Evolutionary conservation across 208 protist species (phyloP), one percentile per base, ranked within the genome.

Genomic region (Acanthamoeba healyi): DNA sequence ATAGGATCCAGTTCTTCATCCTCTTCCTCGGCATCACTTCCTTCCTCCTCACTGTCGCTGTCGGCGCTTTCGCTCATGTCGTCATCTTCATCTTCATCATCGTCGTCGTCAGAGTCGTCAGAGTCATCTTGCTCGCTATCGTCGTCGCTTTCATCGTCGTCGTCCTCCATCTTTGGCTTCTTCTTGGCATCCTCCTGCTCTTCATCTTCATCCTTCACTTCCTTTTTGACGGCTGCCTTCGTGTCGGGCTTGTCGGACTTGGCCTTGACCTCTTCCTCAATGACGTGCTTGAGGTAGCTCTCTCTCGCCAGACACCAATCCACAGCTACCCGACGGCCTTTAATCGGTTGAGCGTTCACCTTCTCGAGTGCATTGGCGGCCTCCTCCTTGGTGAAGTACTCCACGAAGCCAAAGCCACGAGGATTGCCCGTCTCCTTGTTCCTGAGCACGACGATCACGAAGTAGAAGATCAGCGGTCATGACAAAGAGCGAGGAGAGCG

Each of bases 401-500:
- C 96, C 24, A 98, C 97, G 81, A 98, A 98, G 42, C 97, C 97
- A 82, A 98, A 98, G 38, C 97, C 97, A 65, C 97, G 97, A 10
- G 96, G 95, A 82, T 97, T 96, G 56, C 90, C 90, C 26, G 93
- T 97, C 19, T 63, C 74, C 70, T 79, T 79, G 70, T 79, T 38
- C 38, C 70, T 79, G 61, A 7, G 22, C 29, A 44, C 22, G 34
- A 46, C 58, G 24, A 51, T 17, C 12, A 49, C 15, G 38, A 81
- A 81, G 70, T 17, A 34, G 58, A 58, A 26, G 51, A 4, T 12
- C 6, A 26, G 17, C 19, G 12, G 51, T 0, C 44, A 49, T 15
- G 44, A 49, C 44, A 49, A 49, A 49, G 12, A 49, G 4, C 44
- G 44, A 49, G 44, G 56, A 22, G 9, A 63, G 56, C 15, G 56